A percentile compares a stretch with the other conserved stretches of the same genome.
Evolutionary conservation across 306 rosid genomes (phyloP).

Genomic region (Styphnolobium japonicum): DNA sequence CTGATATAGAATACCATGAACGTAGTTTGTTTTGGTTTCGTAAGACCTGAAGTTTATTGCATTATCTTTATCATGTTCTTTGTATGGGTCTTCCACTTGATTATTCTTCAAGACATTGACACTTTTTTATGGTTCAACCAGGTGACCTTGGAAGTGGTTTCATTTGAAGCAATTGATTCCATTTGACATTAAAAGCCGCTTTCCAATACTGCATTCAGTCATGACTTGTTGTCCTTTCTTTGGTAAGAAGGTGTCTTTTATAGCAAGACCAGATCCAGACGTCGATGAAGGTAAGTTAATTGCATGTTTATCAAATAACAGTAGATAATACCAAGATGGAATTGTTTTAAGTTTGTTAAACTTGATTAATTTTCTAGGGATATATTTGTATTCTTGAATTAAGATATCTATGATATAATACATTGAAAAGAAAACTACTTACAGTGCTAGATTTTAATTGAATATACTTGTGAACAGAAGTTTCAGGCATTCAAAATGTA

Average conservation of each 20-base stretch:
- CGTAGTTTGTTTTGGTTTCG: not conserved
- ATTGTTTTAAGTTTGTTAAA: not conserved
- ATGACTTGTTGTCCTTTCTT: slow-evolving; percentile 72
- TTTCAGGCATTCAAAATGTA: slow-evolving; percentile 62
- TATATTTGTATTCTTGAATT: not conserved
- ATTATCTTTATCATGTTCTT: not conserved
- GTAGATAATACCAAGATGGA: not conserved
- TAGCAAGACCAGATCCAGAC: slow-evolving; percentile 27
- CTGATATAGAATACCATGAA: not conserved
- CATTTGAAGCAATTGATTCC: slow-evolving; percentile 24
- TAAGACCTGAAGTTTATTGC: not conserved
- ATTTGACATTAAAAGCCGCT: slow-evolving; percentile 19
- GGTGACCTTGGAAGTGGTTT: slow-evolving; percentile 45
- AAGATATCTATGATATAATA: not conserved
- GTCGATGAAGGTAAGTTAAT: slow-evolving; percentile 52
- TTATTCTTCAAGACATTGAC: slow-evolving; percentile 17
- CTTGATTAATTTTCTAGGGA: not conserved
- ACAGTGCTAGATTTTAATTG: slow-evolving; percentile 17
- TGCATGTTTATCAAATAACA: not conserved
- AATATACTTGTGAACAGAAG: slow-evolving; percentile 41
- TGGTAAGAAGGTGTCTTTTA: slow-evolving; percentile 36
- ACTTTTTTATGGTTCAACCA: slow-evolving; percentile 31
- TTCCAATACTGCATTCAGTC: slow-evolving; percentile 25
- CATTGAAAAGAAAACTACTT: not conserved
- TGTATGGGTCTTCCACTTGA: not conserved